Base-by-base conservation (phyloP, 345 rosid genomes). In the Brassica juncea region DNA sequence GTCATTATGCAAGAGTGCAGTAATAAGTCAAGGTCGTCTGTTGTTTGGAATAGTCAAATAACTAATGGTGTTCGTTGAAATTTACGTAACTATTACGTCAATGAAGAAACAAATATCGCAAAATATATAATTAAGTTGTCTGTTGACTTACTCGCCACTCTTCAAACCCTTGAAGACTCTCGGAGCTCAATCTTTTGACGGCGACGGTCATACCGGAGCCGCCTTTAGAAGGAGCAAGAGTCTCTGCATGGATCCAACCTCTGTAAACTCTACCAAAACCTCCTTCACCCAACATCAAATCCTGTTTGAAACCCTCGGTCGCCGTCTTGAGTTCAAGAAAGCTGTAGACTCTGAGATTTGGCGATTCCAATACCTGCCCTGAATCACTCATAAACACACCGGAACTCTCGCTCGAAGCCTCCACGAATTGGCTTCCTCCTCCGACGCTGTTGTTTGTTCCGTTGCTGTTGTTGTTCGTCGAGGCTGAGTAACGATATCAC, bases 221-320 rank as follows among this genome's bases (percentile, higher is more conserved):
- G 59, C 69, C 7, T 61, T 81, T 86, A 6, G 93, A 84, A 21
- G 98, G 97, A 16, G 86, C 77, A 1, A 85, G 75, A 68, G 87
- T 87, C 82, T 70, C 87, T 28, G 80, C 90, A 68, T 92, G 89
- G 7, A 94, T 47, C 94, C 93, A 94, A 1, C 98, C 97, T 85
- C 86, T 91, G 81, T 78, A 94, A 61, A 94, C 98, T 63, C 67
- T 86, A 2, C 98, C 97, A 8, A 89, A 94, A 7, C 92, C 92
- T 30, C 97, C 98, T 78, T 91, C 87, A 3, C 97, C 97, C 84
- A 94, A 73, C 78, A 88, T 62, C 67, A 86, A 70, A 39, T 94
- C 93, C 37, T 85, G 9, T 70, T 68, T 86, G 79, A 94, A 92
- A 75, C 82, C 86, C 83, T 72, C 88, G 0, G 97, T 89, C 0